A percentile compares a stretch with the other conserved stretches of the same genome.
These are phyloP conservation scores for Aspergillus carbonarius DNA, from an alignment of 2,329 filamentous ascomycete genomes.

Conservation along the genomic window DNA sequence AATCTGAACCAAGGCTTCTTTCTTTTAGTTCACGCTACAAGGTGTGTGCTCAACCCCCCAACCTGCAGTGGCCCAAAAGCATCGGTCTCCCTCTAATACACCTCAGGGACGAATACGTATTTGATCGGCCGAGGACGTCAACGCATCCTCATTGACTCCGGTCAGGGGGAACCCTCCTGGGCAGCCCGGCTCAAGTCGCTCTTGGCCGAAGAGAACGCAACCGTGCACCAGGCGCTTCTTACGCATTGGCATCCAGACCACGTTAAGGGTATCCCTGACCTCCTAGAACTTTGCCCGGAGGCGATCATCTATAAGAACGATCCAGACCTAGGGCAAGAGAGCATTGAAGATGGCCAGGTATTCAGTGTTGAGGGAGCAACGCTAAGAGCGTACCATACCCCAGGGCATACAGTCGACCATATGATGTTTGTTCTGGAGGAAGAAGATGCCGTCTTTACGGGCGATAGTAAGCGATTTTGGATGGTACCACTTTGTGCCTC, in stretches of 20 bases:
- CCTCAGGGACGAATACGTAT: conserved; percentile 84
- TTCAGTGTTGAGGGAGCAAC: conserved; percentile 58
- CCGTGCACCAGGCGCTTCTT: conserved; percentile 68
- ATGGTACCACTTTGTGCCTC: neutral
- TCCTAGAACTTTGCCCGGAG: conserved; percentile 63
- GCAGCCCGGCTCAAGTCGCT: conserved; percentile 62
- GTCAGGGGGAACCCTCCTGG: conserved; percentile 78
- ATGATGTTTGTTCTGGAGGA: conserved; percentile 75
- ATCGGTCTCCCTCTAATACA: neutral
- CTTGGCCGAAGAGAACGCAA: conserved; percentile 66
- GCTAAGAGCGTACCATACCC: conserved; percentile 64
- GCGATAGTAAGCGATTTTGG: conserved; percentile 58
- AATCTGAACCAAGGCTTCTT: neutral
- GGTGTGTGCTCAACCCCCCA: conserved; percentile 34
- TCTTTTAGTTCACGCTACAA: conserved; percentile 57
- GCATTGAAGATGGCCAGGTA: conserved; percentile 57
- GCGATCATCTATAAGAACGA: conserved; percentile 67
- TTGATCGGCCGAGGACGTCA: conserved; percentile 72
- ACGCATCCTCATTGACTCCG: conserved; percentile 86
- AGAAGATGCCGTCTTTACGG: conserved; percentile 81
- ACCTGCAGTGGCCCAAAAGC: neutral
- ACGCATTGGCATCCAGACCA: conserved; percentile 96
- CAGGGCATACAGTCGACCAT: conserved; percentile 81
- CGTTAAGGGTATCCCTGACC: conserved; percentile 69
- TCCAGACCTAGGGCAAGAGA: conserved; percentile 51